Evolutionary conservation across 1,284 basidiomycete genomes (phyloP).

Genomic region (Amylostereum areolatum): DNA sequence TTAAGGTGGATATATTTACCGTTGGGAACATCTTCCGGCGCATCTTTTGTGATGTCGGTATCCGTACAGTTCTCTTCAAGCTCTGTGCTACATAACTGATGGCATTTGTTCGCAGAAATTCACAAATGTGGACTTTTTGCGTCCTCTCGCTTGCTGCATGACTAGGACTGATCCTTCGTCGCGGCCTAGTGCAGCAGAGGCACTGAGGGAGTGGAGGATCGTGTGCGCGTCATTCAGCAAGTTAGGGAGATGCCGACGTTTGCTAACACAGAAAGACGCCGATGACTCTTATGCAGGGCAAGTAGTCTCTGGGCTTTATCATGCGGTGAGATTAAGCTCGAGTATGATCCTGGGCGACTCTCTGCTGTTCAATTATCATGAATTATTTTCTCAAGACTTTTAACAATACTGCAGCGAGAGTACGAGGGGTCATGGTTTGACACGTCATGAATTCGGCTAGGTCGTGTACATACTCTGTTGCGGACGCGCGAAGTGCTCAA

Average conservation of each 20-base stretch:
- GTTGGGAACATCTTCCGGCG: neutral
- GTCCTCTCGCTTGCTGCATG: neutral
- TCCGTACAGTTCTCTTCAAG: neutral
- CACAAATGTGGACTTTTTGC: neutral
- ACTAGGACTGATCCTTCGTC: neutral
- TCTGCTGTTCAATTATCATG: neutral
- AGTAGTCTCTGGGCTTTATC: neutral
- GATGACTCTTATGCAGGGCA: neutral
- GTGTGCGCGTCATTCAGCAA: neutral
- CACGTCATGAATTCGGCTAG: too few relatives aligned
- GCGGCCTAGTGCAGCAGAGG: neutral
- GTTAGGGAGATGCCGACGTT: neutral
- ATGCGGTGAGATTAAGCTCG: neutral
- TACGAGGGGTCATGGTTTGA: too few relatives aligned
- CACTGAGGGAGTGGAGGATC: neutral
- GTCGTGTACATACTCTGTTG: too few relatives aligned
- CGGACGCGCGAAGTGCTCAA: too few relatives aligned
- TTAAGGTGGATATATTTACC: neutral
- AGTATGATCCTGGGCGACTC: neutral
- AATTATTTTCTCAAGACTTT: neutral
- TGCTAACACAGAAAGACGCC: neutral
- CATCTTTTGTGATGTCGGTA: neutral
- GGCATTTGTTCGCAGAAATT: neutral
- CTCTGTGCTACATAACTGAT: neutral
- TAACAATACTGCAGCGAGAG: slow-evolving; percentile 9